Evolutionary conservation across 2,329 filamentous ascomycete species (phyloP), one percentile per base, ranked within the genome.

Genomic region (Aspergillus luchuensis): DNA sequence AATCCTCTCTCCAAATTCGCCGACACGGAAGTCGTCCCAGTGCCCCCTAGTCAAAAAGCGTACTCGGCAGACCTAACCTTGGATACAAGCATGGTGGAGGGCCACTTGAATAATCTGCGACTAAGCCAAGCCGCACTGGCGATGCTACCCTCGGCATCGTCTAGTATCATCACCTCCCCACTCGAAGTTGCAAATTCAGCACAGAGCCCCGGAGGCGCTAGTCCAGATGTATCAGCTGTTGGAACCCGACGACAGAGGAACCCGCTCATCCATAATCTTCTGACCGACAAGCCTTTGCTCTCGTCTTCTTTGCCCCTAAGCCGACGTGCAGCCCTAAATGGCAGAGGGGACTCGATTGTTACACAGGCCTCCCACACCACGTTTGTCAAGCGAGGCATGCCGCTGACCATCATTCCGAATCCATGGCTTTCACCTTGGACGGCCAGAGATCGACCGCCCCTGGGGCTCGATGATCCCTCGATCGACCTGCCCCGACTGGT

Each of bases 241-340:
- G 80, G 80, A 59, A 87, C 84, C 56, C 81, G 84, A 74, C 79
- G 84, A 75, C 84, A 87, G 59, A 85, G 85, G 70, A 99, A 99
- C 69, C 92, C 93, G 0, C 81, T 99, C 1, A 95, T 99, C 49
- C 92, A 99, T 77, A 98, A 97, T 69, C 86, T 99, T 1, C 84
- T 99, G 8, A 99, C 95, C 2, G 95, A 99, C 77, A 96, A 97
- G 71, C 94, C 95, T 0, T 85, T 93, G 13, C 90, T 92, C 66
- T 98, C 95, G 1, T 95, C 95, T 1, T 99, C 95, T 0, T 81
- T 99, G 0, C 95, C 95, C 0, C 83, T 88, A 6, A 85, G 88
- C 43, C 84, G 91, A 52, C 84, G 92, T 33, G 71, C 74, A 2
- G 63, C 67, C n/a, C 68, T 69, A 25, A 65, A 79, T 75, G 58